Base-by-base conservation (phyloP, 176 grass and related monocot genomes). In the Phoenix dactylifera region DNA sequence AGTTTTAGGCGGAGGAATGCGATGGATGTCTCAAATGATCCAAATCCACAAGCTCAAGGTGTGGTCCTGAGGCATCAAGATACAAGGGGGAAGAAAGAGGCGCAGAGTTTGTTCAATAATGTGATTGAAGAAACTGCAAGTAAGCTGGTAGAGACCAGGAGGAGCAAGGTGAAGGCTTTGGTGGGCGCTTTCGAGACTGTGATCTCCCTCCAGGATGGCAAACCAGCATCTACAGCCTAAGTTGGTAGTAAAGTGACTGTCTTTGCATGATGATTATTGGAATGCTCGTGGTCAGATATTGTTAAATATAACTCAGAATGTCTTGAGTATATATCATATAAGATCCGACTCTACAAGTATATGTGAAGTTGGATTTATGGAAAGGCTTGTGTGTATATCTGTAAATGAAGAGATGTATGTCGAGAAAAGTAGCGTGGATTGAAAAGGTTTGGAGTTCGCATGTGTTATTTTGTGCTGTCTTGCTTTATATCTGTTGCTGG, bases 121-220 rank as follows among this genome's bases (percentile, higher is more conserved):
- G 84, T 98, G 66, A 98, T 98, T 19, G 81, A 97, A 85, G 84
- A 88, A 84, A 97, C 92, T 49, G 84, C 87, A 64, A 88, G 83
- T 62, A 91, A 91, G 70, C 87, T 97, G 62, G 92, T 76, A 22
- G 87, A 88, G 63, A 80, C 83, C 20, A 85, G 92, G 70, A 97
- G 91, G 80, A 97, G 87, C 73, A 97, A 97, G 69, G 92, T 97
- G 59, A 88, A 97, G 24, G 92, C 92, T 63, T 78, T 97, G 54
- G 87, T 97, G 39, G 92, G 87, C 55, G 92, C 92, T 58, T 97
- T 97, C 61, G 87, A 98, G 74, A 98, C 82, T 7, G 93, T 98
- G 70, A 98, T 98, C 22, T 91, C 82, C 66, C 87, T 98, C 24
- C 93, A 98, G 52, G 87, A 98, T 50, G 57, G 84, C 10, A 98